Evolutionary conservation across 768 basidiomycete species (phyloP).

Genomic region (Kwoniella dendrophila): DNA sequence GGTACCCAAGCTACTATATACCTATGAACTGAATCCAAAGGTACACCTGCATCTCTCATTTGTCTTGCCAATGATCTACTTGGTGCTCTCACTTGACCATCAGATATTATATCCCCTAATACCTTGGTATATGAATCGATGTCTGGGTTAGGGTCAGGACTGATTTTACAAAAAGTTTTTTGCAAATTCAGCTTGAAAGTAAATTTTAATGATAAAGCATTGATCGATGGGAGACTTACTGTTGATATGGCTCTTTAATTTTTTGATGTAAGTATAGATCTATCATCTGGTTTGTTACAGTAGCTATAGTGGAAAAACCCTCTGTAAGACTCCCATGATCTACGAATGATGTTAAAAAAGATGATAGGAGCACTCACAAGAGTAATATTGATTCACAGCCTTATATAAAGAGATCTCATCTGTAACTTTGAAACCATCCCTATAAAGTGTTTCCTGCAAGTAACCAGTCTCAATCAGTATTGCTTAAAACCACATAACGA

Average conservation of each 20-base stretch:
- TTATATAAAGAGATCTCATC: not conserved
- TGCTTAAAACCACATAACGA: not conserved
- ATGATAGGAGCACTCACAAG: too few relatives aligned
- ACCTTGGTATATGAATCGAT: conserved; percentile 17
- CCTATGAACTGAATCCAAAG: conserved; percentile 14
- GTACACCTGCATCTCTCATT: conserved; percentile 20
- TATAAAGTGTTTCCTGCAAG: conserved; percentile 17
- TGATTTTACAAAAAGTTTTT: not conserved
- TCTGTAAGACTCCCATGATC: too few relatives aligned
- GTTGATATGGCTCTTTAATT: conserved; percentile 20
- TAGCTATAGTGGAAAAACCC: not conserved
- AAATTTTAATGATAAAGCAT: too few relatives aligned
- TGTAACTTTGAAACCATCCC: conserved; percentile 5
- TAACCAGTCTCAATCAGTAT: not conserved
- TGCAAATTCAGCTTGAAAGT: too few relatives aligned
- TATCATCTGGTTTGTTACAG: conserved; percentile 16
- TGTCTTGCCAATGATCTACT: conserved; percentile 14
- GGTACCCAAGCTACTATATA: conserved; percentile 26
- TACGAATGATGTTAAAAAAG: too few relatives aligned
- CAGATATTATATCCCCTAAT: conserved; percentile 24
- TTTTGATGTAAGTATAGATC: conserved; percentile 21
- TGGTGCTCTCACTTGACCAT: conserved; percentile 28
- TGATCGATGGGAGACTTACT: conserved; percentile 1
- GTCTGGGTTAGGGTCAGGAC: conserved; percentile 14
- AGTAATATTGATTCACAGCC: conserved; percentile 19